A percentile compares a stretch with the other conserved stretches of the same genome.
These are phyloP conservation scores for Poa pratensis DNA, from an alignment of 176 grass and related monocot genomes.

Conservation along the genomic window DNA sequence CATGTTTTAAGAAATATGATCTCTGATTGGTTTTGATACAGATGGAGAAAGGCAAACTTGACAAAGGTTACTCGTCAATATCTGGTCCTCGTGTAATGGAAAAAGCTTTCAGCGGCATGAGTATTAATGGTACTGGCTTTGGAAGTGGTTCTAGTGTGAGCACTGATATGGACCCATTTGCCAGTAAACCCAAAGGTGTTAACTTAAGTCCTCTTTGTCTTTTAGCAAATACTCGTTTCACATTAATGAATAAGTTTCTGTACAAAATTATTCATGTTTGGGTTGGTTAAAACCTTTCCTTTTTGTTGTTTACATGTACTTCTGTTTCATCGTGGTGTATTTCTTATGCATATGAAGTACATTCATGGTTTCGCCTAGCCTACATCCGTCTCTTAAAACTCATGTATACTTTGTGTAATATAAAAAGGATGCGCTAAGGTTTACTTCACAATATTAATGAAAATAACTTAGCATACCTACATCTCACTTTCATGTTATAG, in stretches of 20 bases:
- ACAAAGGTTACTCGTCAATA: slow-evolving; percentile 82
- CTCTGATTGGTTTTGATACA: slow-evolving; percentile 39
- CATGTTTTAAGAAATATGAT: slow-evolving; percentile 12
- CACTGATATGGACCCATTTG: slow-evolving; percentile 63
- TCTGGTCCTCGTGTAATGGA: slow-evolving; percentile 71
- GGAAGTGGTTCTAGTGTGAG: slow-evolving; percentile 68
- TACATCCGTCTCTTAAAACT: background rate
- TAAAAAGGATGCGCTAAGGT: background rate
- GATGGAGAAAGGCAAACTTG: slow-evolving; percentile 80
- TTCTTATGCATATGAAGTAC: background rate
- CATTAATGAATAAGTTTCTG: background rate
- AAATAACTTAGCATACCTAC: background rate
- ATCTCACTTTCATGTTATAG: background rate
- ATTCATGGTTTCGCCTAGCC: background rate
- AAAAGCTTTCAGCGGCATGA: slow-evolving; percentile 68
- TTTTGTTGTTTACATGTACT: slow-evolving; percentile 25
- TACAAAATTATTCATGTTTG: background rate
- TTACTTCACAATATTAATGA: background rate
- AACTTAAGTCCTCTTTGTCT: background rate
- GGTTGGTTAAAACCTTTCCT: background rate
- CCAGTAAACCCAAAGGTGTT: slow-evolving; percentile 73
- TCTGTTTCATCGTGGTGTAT: background rate
- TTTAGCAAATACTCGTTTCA: slow-evolving; percentile 10
- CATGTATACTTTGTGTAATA: background rate
- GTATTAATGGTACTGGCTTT: slow-evolving; percentile 70